Evolutionary conservation across 306 rosid species (phyloP).

Genomic region (Mimosa pudica): DNA sequence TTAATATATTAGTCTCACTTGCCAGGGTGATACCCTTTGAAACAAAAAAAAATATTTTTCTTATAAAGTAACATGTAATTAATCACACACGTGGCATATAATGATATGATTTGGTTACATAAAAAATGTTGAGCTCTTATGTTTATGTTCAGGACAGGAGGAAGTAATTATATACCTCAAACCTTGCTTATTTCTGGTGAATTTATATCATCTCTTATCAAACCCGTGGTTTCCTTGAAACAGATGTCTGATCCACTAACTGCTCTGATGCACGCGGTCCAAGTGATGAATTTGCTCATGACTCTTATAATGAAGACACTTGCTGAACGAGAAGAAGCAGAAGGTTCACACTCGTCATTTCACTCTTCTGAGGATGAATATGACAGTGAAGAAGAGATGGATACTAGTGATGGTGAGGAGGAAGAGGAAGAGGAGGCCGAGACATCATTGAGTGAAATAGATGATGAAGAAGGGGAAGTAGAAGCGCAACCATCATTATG

Average conservation of each 20-base stretch:
- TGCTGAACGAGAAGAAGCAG: slow-evolving; percentile 75
- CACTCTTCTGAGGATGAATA: slow-evolving; percentile 72
- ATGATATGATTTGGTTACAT: too few relatives aligned
- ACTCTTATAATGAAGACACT: slow-evolving; percentile 78
- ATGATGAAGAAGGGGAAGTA: slow-evolving; percentile 41
- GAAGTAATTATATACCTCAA: too few relatives aligned
- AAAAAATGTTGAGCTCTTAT: too few relatives aligned
- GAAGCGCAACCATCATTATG: slow-evolving; percentile 47
- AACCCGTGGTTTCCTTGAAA: slow-evolving; percentile 1
- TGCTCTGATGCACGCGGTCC: slow-evolving; percentile 98
- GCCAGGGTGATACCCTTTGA: too few relatives aligned
- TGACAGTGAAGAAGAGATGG: slow-evolving; percentile 73
- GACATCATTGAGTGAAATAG: slow-evolving; percentile 46
- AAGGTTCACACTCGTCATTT: slow-evolving; percentile 76
- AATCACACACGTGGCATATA: too few relatives aligned
- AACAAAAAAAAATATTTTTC: too few relatives aligned
- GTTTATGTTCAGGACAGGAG: too few relatives aligned
- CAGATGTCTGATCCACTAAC: slow-evolving; percentile 99
- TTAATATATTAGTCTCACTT: too few relatives aligned
- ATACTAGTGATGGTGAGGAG: slow-evolving; percentile 64
- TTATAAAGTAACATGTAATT: too few relatives aligned
- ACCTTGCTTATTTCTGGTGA: background rate
- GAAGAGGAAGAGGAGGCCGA: slow-evolving; percentile 61
- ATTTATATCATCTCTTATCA: background rate
- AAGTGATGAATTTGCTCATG: slow-evolving; percentile 96